These are phyloP conservation scores for Didymosphaeria variabile DNA, from an alignment of 2,329 filamentous ascomycete genomes.

Conservation along the genomic window DNA sequence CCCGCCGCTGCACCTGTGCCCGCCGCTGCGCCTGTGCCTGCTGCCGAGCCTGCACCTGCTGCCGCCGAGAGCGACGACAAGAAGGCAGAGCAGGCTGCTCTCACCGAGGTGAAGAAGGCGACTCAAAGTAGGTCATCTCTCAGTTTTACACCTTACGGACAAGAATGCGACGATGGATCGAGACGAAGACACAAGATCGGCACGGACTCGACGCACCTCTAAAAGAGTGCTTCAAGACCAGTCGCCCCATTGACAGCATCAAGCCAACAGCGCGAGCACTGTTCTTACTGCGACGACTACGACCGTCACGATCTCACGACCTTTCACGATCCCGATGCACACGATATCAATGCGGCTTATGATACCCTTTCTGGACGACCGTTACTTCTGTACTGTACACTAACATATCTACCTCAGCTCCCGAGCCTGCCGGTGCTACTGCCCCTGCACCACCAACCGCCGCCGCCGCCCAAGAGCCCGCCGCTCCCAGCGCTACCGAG, in stretches of 20 bases:
- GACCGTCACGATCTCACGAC: not conserved
- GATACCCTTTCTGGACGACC: constrained; percentile 15
- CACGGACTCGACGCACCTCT: constrained; percentile 17
- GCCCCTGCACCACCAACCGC: constrained; percentile 42
- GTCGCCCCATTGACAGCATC: not conserved
- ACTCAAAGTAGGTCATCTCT: constrained; percentile 45
- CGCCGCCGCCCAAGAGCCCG: constrained; percentile 32
- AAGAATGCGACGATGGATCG: constrained; percentile 28
- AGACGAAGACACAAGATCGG: constrained; percentile 33
- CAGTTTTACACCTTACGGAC: constrained; percentile 21
- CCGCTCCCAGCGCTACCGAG: constrained; percentile 27
- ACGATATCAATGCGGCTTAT: too few species aligned
- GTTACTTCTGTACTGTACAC: constrained; percentile 27
- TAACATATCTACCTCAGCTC: constrained; percentile 36
- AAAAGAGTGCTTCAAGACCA: not conserved
- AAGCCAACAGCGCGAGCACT: not conserved
- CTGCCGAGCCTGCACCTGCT: too few species aligned
- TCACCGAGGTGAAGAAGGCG: constrained; percentile 45
- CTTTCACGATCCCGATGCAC: constrained; percentile 12
- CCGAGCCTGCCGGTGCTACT: constrained; percentile 43
- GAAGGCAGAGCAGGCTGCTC: constrained; percentile 39
- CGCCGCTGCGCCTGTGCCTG: constrained; percentile 13
- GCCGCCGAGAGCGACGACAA: constrained; percentile 27
- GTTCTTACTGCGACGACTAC: not conserved
- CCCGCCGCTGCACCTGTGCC: constrained; percentile 14